Evolutionary conservation across 169 alveolate species (phyloP).

Genomic region (Theileria annulata): DNA sequence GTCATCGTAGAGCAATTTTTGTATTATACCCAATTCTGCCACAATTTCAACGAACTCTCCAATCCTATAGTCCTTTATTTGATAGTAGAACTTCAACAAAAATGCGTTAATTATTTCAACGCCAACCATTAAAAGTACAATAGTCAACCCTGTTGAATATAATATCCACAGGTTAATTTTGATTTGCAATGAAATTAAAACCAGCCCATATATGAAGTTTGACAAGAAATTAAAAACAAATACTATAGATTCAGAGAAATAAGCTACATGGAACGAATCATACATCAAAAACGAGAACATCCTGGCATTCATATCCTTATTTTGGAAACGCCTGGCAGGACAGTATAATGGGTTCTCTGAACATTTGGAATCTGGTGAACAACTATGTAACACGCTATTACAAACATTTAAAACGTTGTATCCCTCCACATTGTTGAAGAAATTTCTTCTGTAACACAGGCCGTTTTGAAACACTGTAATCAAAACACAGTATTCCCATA

Average conservation of each 20-base stretch:
- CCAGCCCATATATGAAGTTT: conserved; percentile 19
- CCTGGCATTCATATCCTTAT: conserved; percentile 38
- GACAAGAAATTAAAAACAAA: conserved; percentile 20
- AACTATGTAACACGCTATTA: neutral
- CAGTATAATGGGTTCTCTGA: conserved; percentile 41
- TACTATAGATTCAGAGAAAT: conserved; percentile 24
- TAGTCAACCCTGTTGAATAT: neutral
- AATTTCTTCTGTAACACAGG: conserved; percentile 36
- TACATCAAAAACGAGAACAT: conserved; percentile 32
- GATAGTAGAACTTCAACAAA: neutral
- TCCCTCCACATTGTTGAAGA: neutral
- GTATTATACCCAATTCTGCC: conserved; percentile 1
- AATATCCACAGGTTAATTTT: conserved; percentile 14
- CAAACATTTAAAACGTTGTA: neutral
- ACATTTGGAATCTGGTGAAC: neutral
- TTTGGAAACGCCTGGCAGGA: conserved; percentile 53
- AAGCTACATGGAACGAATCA: conserved; percentile 31
- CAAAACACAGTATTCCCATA: conserved; percentile 31
- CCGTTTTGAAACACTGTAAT: conserved; percentile 60
- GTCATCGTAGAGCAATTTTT: conserved; percentile 35
- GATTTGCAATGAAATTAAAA: conserved; percentile 13
- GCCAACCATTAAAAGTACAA: conserved; percentile 1
- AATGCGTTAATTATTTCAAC: conserved; percentile 34
- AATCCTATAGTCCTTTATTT: conserved; percentile 40
- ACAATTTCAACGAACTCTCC: conserved; percentile 23